Base-by-base conservation (phyloP, 148 eudicot genomes). In the Vaccinium myrtillus region DNA sequence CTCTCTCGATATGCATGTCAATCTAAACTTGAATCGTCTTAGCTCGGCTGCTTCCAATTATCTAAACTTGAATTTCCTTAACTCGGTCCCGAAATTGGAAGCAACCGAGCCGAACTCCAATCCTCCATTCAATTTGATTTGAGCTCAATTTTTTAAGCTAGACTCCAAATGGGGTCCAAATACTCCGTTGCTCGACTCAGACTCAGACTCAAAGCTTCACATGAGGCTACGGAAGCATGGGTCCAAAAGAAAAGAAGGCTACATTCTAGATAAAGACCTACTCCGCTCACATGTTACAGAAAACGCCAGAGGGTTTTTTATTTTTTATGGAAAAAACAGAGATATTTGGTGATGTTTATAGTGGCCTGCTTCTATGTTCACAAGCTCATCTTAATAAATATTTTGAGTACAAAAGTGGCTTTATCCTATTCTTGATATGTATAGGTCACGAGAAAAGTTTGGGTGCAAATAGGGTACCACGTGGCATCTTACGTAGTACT, bases 271-370 rank as follows among this genome's bases (percentile, higher is more conserved):
- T 30, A 3, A 12, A 49, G 25, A 82, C 83, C 39, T 11, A 25
- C 30, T 39, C 43, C 43, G 43, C 56, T 82, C 83, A 82, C 77
- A 82, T 69, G 77, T 14, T 82, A 63, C 83, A 46, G 77, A 63
- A 82, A 50, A 27, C 1, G 2, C 25, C 11, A 4, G 43, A 39
- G 4, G 43, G 43, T 39, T 2, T 2, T 39, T 39, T 0, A 2
- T 39, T 39, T 39, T 39, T 39, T 39, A 39, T 39, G 43, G 43
- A 4, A 39, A 39, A 39, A 39, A 39, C 43, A 21, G 1, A 67
- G 3, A 46, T 8, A 4, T 48, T 69, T 67, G 77, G 39, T 54
- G 19, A 15, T 30, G 19, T 27, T 8, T 67, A 78, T 78, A 15
- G 51, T 67, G 73, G 6, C 36, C 23, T n/a, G 4, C 5, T 78